Conservation (phyloP, 345 rosid species). For the Physaria fendleri region DNA sequence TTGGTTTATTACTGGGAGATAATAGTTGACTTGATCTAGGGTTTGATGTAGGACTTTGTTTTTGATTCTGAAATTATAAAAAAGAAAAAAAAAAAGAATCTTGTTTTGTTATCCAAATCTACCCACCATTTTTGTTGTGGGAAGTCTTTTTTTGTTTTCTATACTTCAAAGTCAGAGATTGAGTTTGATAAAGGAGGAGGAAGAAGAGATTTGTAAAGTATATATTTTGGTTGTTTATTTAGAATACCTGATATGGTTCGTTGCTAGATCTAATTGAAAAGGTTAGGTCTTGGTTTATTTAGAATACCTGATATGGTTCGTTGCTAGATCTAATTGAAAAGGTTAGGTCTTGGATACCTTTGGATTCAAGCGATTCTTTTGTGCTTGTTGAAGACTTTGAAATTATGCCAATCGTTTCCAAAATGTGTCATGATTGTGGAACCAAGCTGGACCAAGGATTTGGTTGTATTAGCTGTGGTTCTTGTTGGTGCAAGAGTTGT, state of each 20-base stretch:
- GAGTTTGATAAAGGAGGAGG: slow-evolving; percentile 10
- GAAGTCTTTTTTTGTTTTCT: slow-evolving; percentile 11
- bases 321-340: slow-evolving; percentile 63
- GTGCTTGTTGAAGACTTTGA: slow-evolving; percentile 29
- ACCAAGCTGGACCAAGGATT: slow-evolving; percentile 32
- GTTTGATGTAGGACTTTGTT: slow-evolving; percentile 28
- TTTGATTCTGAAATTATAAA: background rate
- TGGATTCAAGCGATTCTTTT: slow-evolving; percentile 48
- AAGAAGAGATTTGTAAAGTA: slow-evolving; percentile 21
- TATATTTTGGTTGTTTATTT: slow-evolving; percentile 44
- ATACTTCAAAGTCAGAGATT: slow-evolving; percentile 22
- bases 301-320: slow-evolving; percentile 70
- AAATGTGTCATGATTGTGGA: slow-evolving; percentile 50
- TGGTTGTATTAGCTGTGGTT: slow-evolving; percentile 59
- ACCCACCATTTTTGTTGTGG: slow-evolving; percentile 68
- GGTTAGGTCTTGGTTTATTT: slow-evolving; percentile 76
- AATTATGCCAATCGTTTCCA: slow-evolving; percentile 40
- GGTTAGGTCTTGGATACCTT: slow-evolving; percentile 72
- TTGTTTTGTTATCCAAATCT: slow-evolving; percentile 26
- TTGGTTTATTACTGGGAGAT: slow-evolving; percentile 9
- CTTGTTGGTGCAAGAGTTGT: slow-evolving; percentile 52
- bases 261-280: slow-evolving; percentile 63
- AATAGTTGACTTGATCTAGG: slow-evolving; percentile 26
- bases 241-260: slow-evolving; percentile 70
- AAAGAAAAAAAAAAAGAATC: slow-evolving; percentile 11